A percentile compares a stretch with the other conserved stretches of the same genome.
These are phyloP conservation scores for Gossypium rotundifolium DNA, from an alignment of 345 rosid species.

Conservation along the genomic window DNA sequence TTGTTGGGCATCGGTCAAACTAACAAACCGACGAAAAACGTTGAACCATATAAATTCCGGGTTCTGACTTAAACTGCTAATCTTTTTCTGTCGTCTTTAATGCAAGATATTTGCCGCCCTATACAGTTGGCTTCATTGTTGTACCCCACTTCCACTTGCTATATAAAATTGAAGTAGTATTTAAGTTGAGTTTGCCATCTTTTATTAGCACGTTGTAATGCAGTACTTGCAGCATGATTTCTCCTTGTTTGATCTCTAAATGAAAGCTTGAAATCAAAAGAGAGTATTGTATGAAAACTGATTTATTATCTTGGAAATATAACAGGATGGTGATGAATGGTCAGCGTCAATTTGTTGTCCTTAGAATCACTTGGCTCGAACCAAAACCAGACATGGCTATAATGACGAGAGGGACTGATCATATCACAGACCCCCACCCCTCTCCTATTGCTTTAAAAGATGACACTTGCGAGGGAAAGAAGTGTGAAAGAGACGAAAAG, in stretches of 20 bases:
- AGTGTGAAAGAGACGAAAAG: neutral
- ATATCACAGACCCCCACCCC: constrained; percentile 18
- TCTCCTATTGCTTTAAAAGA: constrained; percentile 4
- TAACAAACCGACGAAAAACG: constrained; percentile 29
- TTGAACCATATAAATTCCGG: constrained; percentile 19
- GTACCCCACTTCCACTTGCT: neutral
- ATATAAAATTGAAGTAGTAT: too few species aligned
- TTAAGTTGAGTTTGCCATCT: neutral
- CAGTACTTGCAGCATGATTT: neutral
- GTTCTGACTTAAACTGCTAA: constrained; percentile 21
- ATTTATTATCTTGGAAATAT: constrained; percentile 36
- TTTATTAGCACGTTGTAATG: too few species aligned
- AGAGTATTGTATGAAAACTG: neutral
- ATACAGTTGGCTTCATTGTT: neutral
- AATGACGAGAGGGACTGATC: constrained; percentile 78
- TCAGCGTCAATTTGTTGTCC: constrained; percentile 46
- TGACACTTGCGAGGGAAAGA: neutral
- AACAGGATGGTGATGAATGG: constrained; percentile 51
- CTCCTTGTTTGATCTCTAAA: neutral
- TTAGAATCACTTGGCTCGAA: constrained; percentile 52
- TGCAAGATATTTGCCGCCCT: constrained; percentile 12
- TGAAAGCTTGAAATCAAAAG: neutral
- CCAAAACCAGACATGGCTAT: constrained; percentile 55
- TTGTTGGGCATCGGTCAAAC: constrained; percentile 24
- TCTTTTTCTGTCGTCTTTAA: neutral